Evolutionary conservation across 23 red algal species (phyloP), one percentile per base, ranked within the genome.

Genomic region (Agarophyton chilense): DNA sequence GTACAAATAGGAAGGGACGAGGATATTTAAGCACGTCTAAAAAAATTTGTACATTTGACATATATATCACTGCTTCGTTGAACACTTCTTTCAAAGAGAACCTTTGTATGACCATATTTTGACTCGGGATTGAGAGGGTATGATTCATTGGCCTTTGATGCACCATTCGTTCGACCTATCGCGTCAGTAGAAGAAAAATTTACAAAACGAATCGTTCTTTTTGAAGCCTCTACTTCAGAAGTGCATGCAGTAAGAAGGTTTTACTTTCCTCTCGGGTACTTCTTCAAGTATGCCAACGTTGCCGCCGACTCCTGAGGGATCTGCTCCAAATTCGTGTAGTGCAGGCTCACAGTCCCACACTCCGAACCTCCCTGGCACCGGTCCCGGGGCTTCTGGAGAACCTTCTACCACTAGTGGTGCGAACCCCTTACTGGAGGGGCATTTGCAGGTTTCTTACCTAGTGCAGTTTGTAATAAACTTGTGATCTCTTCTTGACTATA

Each of bases 161-260:
- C 3, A 38, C 86, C 72, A 41, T 70, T 25, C 16, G 75, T 81
- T 19, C 43, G 36, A 22, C 86, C 86, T 16, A 90, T 71, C 0
- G 74, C 73, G 60, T 90, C 86, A n/a, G 86, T 90, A 2, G 86
- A 90, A 50, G 86, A 90, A 12, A 80, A 72, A 54, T 90, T 80
- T 24, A 90, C 73, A 55, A 90, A 90, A 34, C 86, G 86, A 12
- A 90, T 52, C 39, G 55, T 70, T 42, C 58, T 16, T 31, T 47
- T 8, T 2, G 79, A 29, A 39, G 42, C 13, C 49, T 71, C 73
- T 4, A 52, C 39, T 74, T 77, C 83, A 47, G 21, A 32, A n/a
- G 86, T 55, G 40, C 73, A 79, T 19, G 86, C 86, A 21, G 67
- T 61, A 10, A 90, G 45, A 47, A 90, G 32, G 3, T 79, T 90